These are phyloP conservation scores for Suhomyces chickasaworum DNA, from an alignment of 1,139 yeast genomes.

Conservation along the genomic window DNA sequence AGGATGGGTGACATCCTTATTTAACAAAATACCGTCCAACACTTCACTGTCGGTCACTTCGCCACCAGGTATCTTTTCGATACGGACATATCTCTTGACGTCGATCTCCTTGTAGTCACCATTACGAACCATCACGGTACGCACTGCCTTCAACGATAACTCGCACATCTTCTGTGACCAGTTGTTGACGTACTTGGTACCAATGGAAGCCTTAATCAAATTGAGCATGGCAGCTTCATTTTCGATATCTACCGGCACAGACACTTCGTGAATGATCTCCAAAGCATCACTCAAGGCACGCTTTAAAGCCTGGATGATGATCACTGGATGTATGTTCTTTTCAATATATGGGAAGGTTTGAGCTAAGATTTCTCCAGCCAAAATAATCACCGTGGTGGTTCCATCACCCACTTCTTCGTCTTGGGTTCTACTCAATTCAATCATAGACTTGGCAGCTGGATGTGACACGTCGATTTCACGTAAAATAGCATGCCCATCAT, in stretches of 20 bases:
- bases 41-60: slow-evolving; percentile 89
- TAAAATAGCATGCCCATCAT: slow-evolving; percentile 94
- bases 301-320: slow-evolving; percentile 91
- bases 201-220: slow-evolving; percentile 87
- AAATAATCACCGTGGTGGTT: slow-evolving; percentile 90
- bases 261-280: slow-evolving; percentile 80
- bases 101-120: slow-evolving; percentile 85
- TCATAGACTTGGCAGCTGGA: slow-evolving; percentile 99
- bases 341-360: slow-evolving; percentile 93
- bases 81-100: slow-evolving; percentile 86
- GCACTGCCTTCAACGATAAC: slow-evolving; percentile 85
- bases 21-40: slow-evolving; percentile 86
- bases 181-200: slow-evolving; percentile 89
- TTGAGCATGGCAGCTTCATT: slow-evolving; percentile 87
- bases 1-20: slow-evolving; percentile 97
- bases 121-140: slow-evolving; percentile 70
- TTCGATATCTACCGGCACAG: slow-evolving; percentile 79
- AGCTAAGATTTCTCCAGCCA: slow-evolving; percentile 96
- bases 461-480: slow-evolving; percentile 91
- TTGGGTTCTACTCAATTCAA: slow-evolving; percentile 94
- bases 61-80: slow-evolving; percentile 97
- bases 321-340: slow-evolving; percentile 94
- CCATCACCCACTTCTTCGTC: slow-evolving; percentile 99
- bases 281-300: slow-evolving; percentile 90
- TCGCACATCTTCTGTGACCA: slow-evolving; percentile 94